A percentile compares a stretch with the other conserved stretches of the same genome.
Evolutionary conservation across 2,329 filamentous ascomycete species (phyloP).

Genomic region (Metarhizium guizhouense): DNA sequence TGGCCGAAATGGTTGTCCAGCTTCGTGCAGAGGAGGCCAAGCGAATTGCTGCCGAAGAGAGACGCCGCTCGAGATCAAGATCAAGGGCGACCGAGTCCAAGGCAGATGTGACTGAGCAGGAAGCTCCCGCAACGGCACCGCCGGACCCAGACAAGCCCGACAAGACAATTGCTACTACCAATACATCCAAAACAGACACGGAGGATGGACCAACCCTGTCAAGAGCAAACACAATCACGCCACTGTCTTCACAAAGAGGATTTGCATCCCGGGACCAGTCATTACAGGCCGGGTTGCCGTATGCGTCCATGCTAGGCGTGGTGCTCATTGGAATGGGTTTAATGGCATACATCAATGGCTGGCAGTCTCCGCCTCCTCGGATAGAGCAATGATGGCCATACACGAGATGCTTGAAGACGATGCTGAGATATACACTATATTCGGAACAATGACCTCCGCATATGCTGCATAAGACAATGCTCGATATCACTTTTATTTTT

Average conservation of each 20-base stretch:
- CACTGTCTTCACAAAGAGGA: slow-evolving; percentile 28
- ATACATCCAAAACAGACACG: slow-evolving; percentile 21
- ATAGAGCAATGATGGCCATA: slow-evolving; percentile 20
- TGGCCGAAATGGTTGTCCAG: slow-evolving; percentile 82
- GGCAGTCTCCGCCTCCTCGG: slow-evolving; percentile 43
- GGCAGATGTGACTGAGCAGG: slow-evolving; percentile 4
- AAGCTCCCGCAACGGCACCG: neutral
- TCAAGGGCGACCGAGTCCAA: neutral
- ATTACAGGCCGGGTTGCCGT: slow-evolving; percentile 52
- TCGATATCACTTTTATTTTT: neutral
- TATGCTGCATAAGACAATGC: neutral
- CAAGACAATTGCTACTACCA: slow-evolving; percentile 5
- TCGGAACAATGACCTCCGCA: neutral
- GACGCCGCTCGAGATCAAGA: slow-evolving; percentile 28
- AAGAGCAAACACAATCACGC: slow-evolving; percentile 40
- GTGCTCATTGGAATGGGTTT: slow-evolving; percentile 73
- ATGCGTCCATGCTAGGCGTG: slow-evolving; percentile 74
- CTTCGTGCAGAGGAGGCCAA: slow-evolving; percentile 60
- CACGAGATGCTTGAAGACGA: neutral
- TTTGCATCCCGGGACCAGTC: slow-evolving; percentile 33
- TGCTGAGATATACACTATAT: neutral
- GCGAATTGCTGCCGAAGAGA: slow-evolving; percentile 33
- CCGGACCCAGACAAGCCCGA: neutral
- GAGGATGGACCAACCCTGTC: slow-evolving; percentile 35
- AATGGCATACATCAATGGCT: slow-evolving; percentile 81